Conservation (phyloP, 805 yeast genomes). For the Wickerhamiella nectarea region DNA sequence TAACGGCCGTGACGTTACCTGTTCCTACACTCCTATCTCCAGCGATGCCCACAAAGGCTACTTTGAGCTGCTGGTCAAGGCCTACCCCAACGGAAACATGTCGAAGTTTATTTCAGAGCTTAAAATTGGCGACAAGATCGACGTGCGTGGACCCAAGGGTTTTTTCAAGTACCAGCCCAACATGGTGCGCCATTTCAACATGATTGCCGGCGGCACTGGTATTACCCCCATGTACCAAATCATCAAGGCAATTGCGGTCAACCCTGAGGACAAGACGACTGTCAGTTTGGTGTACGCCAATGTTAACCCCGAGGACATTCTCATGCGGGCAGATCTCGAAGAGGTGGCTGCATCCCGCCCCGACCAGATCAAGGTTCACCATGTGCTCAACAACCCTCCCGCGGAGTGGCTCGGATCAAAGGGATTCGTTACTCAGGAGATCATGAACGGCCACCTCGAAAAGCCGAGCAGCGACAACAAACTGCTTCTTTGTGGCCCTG, state of each 20-base stretch:
- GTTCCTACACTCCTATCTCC: slow-evolving; percentile 86
- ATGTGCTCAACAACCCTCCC: slow-evolving; percentile 61
- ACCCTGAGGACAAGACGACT: slow-evolving; percentile 68
- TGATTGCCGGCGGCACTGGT: slow-evolving; percentile 97
- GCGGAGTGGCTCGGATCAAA: slow-evolving; percentile 60
- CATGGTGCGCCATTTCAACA: slow-evolving; percentile 57
- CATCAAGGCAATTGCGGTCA: slow-evolving; percentile 60
- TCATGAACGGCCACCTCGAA: slow-evolving; percentile 52
- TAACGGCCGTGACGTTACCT: slow-evolving; percentile 63
- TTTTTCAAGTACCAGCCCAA: slow-evolving; percentile 70
- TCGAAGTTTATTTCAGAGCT: slow-evolving; percentile 60
- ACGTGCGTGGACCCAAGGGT: slow-evolving; percentile 72
- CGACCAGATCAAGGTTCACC: slow-evolving; percentile 42
- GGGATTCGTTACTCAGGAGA: slow-evolving; percentile 69
- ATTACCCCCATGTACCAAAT: slow-evolving; percentile 84
- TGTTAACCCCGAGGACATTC: slow-evolving; percentile 63
- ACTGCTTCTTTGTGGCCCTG: slow-evolving; percentile 85
- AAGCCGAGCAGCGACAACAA: slow-evolving; percentile 45
- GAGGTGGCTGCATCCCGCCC: slow-evolving; percentile 34
- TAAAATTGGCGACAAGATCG: slow-evolving; percentile 64
- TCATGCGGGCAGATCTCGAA: slow-evolving; percentile 70
- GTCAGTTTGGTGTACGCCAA: slow-evolving; percentile 70
- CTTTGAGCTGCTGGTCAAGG: slow-evolving; percentile 72
- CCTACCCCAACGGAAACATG: slow-evolving; percentile 74
- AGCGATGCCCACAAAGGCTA: slow-evolving; percentile 55